Evolutionary conservation across 768 basidiomycete genomes (phyloP).

Genomic region (Rhodotorula babjevae): DNA sequence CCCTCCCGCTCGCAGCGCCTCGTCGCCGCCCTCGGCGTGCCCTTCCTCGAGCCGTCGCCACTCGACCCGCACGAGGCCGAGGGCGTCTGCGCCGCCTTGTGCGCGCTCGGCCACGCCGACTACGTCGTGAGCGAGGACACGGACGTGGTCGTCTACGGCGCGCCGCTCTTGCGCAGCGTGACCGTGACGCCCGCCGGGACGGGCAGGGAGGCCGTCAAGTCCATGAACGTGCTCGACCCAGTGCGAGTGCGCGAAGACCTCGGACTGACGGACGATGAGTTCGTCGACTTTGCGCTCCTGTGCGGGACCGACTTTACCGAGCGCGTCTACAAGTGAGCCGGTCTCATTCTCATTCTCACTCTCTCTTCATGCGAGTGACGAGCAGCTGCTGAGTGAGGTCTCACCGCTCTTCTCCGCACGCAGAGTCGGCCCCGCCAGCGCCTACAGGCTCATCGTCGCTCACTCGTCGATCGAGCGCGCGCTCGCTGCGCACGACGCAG

Average conservation of each 20-base stretch:
- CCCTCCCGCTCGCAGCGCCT: background rate
- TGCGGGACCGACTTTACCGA: constrained; percentile 38
- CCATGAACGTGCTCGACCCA: constrained; percentile 29
- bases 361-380: too few relatives aligned
- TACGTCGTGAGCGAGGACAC: constrained; percentile 37
- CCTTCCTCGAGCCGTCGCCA: constrained; percentile 12
- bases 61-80: constrained; percentile 31
- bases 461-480: constrained; percentile 17
- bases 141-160: constrained; percentile 33
- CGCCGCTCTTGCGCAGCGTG: constrained; percentile 13
- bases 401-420: background rate
- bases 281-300: constrained; percentile 27
- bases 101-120: constrained; percentile 6
- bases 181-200: background rate
- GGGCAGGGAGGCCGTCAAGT: background rate
- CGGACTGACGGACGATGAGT: constrained; percentile 10
- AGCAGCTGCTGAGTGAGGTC: background rate
- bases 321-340: constrained; percentile 4
- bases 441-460: background rate
- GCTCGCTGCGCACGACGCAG: background rate
- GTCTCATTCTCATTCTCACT: background rate
- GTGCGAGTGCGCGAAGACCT: background rate
- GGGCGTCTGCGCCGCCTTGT: constrained; percentile 27
- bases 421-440: constrained; percentile 7
- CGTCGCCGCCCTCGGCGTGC: constrained; percentile 21